A percentile compares a stretch with the other conserved stretches of the same genome.
These are phyloP conservation scores for Lecanicillium sp. DNA, from an alignment of 2,329 filamentous ascomycete species.

Conservation along the genomic window DNA sequence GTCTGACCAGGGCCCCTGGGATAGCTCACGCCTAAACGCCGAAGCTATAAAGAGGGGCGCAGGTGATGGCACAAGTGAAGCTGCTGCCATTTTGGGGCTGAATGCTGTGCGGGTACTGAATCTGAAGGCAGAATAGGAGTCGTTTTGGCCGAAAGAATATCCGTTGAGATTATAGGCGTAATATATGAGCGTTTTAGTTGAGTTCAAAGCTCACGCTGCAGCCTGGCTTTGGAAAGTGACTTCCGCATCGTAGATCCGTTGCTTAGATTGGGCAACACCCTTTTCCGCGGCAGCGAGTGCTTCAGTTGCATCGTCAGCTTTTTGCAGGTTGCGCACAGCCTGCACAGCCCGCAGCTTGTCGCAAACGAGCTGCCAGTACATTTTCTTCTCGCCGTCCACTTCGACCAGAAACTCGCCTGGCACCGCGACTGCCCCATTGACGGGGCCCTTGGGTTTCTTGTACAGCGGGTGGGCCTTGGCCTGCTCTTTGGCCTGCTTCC, in stretches of 20 bases:
- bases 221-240: conserved; percentile 28
- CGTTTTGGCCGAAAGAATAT: background rate
- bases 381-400: conserved; percentile 24
- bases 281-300: conserved; percentile 26
- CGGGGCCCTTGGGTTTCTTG: conserved; percentile 21
- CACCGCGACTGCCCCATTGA: conserved; percentile 30
- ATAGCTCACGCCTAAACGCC: conserved; percentile 54
- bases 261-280: conserved; percentile 25
- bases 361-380: conserved; percentile 36
- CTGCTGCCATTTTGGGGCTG: conserved; percentile 50
- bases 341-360: conserved; percentile 37
- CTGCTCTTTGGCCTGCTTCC: conserved; percentile 31
- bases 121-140: conserved; percentile 21
- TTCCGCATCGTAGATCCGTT: conserved; percentile 32
- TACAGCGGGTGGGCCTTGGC: conserved; percentile 22
- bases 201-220: conserved; percentile 17
- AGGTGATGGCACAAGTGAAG: conserved; percentile 37
- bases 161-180: background rate
- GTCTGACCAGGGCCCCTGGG: conserved; percentile 60
- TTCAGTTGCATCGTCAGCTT: conserved; percentile 21
- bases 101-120: conserved; percentile 52
- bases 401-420: conserved; percentile 30
- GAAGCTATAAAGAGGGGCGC: conserved; percentile 50
- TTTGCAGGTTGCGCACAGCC: conserved; percentile 27
- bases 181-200: background rate